A percentile compares a stretch with the other conserved stretches of the same genome.
phyloP scores from a whole-genome alignment of 2,329 filamentous ascomycete genomes.

The Pseudopyricularia cyperi region DNA sequence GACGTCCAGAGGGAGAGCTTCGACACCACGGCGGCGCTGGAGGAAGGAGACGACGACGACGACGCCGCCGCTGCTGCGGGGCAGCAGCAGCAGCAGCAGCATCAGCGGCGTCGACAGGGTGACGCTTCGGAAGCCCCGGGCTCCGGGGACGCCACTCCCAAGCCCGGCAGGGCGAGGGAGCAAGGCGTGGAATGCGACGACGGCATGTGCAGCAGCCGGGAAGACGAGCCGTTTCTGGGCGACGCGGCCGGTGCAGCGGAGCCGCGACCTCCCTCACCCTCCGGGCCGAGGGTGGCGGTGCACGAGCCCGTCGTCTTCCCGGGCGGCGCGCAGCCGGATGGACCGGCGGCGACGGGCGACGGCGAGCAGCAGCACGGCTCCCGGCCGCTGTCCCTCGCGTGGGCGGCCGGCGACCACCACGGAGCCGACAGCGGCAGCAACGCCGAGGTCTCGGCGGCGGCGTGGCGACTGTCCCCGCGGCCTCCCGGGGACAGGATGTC shows the following conservation, averaged over 20 bases:
- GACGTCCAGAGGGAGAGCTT: constrained; percentile 29
- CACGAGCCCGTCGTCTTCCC: background rate
- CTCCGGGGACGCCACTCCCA: background rate
- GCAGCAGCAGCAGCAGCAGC: background rate
- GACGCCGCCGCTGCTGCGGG: constrained; percentile 1
- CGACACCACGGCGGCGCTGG: constrained; percentile 5
- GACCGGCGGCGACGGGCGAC: too few relatives aligned
- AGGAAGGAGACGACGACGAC: background rate
- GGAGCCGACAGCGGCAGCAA: background rate
- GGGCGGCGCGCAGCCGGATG: background rate
- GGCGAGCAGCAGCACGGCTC: background rate
- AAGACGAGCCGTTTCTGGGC: background rate
- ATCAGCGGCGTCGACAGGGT: too few relatives aligned
- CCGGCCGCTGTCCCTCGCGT: background rate
- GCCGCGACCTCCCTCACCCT: background rate
- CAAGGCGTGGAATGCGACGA: background rate
- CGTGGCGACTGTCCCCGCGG: background rate
- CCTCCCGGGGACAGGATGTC: background rate
- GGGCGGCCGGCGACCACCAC: background rate
- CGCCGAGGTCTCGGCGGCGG: background rate
- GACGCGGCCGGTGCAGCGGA: background rate
- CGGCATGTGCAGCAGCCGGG: background rate
- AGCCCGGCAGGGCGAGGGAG: background rate
- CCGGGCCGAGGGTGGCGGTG: background rate
- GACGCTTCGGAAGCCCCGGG: too few relatives aligned